These are phyloP conservation scores for Colletotrichum magnum DNA, from an alignment of 2,329 filamentous ascomycete genomes.

Conservation along the genomic window DNA sequence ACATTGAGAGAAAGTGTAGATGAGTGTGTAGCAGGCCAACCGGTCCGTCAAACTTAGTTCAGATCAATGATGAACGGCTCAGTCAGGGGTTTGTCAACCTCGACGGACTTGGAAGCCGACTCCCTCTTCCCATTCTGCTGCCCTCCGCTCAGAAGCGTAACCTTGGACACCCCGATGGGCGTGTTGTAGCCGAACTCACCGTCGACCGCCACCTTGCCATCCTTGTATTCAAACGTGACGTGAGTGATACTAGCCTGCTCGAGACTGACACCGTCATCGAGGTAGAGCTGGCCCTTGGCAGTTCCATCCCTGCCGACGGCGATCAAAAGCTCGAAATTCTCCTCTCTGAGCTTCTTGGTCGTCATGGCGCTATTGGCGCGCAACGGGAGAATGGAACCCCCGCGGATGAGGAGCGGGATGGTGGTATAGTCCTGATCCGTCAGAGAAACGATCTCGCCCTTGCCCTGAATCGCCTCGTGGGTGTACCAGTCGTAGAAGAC, in stretches of 20 bases:
- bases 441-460: conserved; percentile 34
- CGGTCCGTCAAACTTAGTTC: not conserved
- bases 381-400: conserved; percentile 75
- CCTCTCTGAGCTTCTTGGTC: conserved; percentile 72
- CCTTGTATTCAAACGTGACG: conserved; percentile 72
- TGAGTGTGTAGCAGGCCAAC: no score
- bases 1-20: no score
- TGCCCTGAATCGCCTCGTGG: conserved; percentile 45
- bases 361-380: conserved; percentile 72
- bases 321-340: conserved; percentile 80
- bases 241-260: conserved; percentile 69
- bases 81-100: conserved; percentile 44
- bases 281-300: conserved; percentile 78
- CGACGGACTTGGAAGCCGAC: conserved; percentile 38
- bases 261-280: conserved; percentile 81
- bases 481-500: conserved; percentile 69
- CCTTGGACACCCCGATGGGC: conserved; percentile 59
- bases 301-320: conserved; percentile 73
- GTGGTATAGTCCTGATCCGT: conserved; percentile 57
- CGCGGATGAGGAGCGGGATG: conserved; percentile 78
- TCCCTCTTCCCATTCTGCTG: conserved; percentile 24
- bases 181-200: conserved; percentile 69
- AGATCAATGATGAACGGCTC: conserved; percentile 38
- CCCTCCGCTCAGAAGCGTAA: conserved; percentile 60
- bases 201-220: conserved; percentile 63